Conservation (phyloP, 192 early-diverging fungal species). For the Coemansia sp. region DNA sequence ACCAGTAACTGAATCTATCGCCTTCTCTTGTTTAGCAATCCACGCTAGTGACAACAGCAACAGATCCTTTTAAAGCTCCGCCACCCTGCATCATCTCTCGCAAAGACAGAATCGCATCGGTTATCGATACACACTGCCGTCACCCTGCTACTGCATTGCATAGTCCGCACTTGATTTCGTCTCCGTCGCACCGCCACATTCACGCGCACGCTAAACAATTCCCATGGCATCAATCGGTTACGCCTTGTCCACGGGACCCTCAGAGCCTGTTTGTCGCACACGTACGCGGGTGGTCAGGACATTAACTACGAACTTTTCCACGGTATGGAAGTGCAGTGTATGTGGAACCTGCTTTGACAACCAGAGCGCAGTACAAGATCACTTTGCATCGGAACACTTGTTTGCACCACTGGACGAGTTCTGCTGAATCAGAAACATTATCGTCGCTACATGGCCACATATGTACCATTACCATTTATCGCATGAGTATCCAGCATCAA, state of each 20-base stretch:
- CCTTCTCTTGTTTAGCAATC: not conserved
- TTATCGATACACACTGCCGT: not conserved
- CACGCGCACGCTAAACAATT: not conserved
- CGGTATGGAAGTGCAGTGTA: conserved; percentile 53
- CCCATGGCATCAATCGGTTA: not conserved
- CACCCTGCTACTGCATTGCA: conserved; percentile 1
- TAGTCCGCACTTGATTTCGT: not conserved
- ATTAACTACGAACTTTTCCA: conserved; percentile 16
- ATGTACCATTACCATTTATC: conserved; percentile 2
- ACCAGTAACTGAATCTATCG: not conserved
- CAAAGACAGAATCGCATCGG: not conserved
- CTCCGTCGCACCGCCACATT: not conserved
- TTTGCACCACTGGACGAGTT: conserved; percentile 53
- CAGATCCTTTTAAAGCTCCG: not conserved
- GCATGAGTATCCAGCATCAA: not conserved
- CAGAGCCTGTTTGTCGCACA: not conserved
- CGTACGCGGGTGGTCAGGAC: not conserved
- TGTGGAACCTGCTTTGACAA: conserved; percentile 46
- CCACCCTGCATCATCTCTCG: not conserved
- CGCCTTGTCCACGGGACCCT: not conserved
- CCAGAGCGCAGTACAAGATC: conserved; percentile 41
- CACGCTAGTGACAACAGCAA: not conserved
- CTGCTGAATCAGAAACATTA: conserved; percentile 9
- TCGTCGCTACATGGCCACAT: not conserved
- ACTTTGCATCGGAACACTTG: conserved; percentile 52